Percentiles rank a stretch among this genome's conserved stretches.
phyloP scores from a whole-genome alignment of 331 rosid genomes.

The Ulmus americana region DNA sequence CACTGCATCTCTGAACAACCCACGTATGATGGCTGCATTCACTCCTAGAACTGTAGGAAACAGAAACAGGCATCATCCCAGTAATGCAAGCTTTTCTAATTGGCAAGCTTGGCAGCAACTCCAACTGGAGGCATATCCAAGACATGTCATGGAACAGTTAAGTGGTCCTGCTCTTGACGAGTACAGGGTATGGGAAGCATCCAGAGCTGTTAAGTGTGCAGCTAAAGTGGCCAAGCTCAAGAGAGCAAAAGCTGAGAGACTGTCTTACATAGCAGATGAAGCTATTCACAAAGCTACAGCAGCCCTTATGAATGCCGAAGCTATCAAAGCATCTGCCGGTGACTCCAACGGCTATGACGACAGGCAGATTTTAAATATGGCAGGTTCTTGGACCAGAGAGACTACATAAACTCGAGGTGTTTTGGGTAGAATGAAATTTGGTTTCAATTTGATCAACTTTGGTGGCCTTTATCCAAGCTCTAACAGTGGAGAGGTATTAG shows the following conservation, averaged over 20 bases:
- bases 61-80: conserved; percentile 43
- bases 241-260: conserved; percentile 60
- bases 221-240: conserved; percentile 53
- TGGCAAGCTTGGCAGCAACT: conserved; percentile 41
- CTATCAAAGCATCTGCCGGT: conserved; percentile 49
- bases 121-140: conserved; percentile 35
- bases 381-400: conserved; percentile 15
- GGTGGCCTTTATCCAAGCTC: conserved; percentile 26
- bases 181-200: conserved; percentile 51
- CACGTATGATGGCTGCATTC: conserved; percentile 28
- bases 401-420: conserved; percentile 11
- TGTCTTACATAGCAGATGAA: conserved; percentile 65
- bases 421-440: conserved; percentile 31
- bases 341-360: conserved; percentile 32
- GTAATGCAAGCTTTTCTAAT: conserved; percentile 38
- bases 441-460: conserved; percentile 32
- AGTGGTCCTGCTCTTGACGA: conserved; percentile 59
- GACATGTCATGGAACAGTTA: conserved; percentile 46
- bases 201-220: conserved; percentile 60
- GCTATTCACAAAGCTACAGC: conserved; percentile 80
- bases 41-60: conserved; percentile 38
- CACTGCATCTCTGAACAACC: conserved; percentile 34
- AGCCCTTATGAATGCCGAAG: conserved; percentile 92
- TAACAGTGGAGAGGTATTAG: conserved; percentile 23
- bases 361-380: conserved; percentile 20